Evolutionary conservation across 129 eudicot species (phyloP), one percentile per base, ranked within the genome.

Genomic region (Flaveria ramosissima): DNA sequence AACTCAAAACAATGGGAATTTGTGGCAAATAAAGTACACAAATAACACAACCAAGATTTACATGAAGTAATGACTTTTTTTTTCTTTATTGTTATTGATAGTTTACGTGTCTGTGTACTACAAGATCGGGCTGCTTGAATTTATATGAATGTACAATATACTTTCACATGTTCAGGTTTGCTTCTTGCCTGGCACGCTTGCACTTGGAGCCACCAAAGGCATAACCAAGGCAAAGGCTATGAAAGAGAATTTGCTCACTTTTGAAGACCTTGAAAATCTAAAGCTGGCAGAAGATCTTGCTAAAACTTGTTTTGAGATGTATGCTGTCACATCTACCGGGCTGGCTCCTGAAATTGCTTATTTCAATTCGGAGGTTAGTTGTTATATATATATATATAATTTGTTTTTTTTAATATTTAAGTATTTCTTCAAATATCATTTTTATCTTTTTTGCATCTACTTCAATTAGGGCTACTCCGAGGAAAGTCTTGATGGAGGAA

Each of bases 141-240:
- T 20, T 71, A 9, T 32, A 7, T 71, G 20, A 79, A 42, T 71
- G 47, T 69, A 39, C 30, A 50, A 32, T 64, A 39, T 65, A 70
- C 15, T 56, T 68, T 70, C 30, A 48, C 75, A 30, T 70, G 27
- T 77, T 46, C 68, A 94, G 97, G 98, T 89, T n/a, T 94, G 98
- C 71, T 94, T 94, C 71, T 92, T 94, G 61, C 92, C 98, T 70
- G 98, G 98, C 13, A 84, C 96, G 43, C 98, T 94, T 60, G 97
- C 98, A 53, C 96, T 93, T 80, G 99, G 96, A 77, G 99, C 97
- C 80, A 94, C 99, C 53, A 94, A 91, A 85, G 97, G 99, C 68
- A 59, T 79, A 10, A 82, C 89, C 7, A 91, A 85, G 83, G 84
- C 85, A 16, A 85, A 83, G 80, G 96, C 96, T 26, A 86, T 88